Evolutionary conservation across 345 rosid species (phyloP).

Genomic region (Melastoma malabathricum): DNA sequence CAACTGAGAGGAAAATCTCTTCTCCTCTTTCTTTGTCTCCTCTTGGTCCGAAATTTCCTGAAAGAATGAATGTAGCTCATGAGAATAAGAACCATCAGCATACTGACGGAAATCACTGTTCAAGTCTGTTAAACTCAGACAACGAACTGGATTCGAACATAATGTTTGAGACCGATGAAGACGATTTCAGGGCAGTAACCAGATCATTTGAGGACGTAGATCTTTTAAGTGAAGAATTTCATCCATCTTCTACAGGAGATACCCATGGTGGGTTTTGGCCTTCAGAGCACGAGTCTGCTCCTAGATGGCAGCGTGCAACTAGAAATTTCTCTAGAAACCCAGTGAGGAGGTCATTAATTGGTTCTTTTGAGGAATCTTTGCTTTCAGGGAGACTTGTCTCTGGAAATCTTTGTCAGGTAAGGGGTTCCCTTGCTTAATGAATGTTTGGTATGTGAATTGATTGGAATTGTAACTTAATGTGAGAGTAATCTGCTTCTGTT

Average conservation of each 20-base stretch:
- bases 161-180: slow-evolving; percentile 18
- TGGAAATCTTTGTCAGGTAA: slow-evolving; percentile 56
- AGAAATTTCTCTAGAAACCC: slow-evolving; percentile 72
- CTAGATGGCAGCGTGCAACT: slow-evolving; percentile 26
- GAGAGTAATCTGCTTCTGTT: background rate
- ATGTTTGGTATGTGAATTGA: no score
- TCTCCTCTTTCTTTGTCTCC: slow-evolving; percentile 72
- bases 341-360: slow-evolving; percentile 76
- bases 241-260: slow-evolving; percentile 43
- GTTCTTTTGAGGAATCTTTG: slow-evolving; percentile 93
- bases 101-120: slow-evolving; percentile 13
- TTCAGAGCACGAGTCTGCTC: slow-evolving; percentile 27
- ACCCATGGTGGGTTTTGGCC: slow-evolving; percentile 21
- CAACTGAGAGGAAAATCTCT: slow-evolving; percentile 21
- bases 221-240: slow-evolving; percentile 33
- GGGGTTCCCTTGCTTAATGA: background rate
- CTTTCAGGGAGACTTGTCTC: slow-evolving; percentile 70
- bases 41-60: slow-evolving; percentile 66
- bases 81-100: slow-evolving; percentile 24
- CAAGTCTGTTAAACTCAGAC: slow-evolving; percentile 27
- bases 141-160: slow-evolving; percentile 16
- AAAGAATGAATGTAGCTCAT: slow-evolving; percentile 30
- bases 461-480: no score
- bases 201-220: slow-evolving; percentile 46
- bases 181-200: slow-evolving; percentile 25